Conservation (phyloP, 2,329 filamentous ascomycete genomes). For the Fusarium penzigii region DNA sequence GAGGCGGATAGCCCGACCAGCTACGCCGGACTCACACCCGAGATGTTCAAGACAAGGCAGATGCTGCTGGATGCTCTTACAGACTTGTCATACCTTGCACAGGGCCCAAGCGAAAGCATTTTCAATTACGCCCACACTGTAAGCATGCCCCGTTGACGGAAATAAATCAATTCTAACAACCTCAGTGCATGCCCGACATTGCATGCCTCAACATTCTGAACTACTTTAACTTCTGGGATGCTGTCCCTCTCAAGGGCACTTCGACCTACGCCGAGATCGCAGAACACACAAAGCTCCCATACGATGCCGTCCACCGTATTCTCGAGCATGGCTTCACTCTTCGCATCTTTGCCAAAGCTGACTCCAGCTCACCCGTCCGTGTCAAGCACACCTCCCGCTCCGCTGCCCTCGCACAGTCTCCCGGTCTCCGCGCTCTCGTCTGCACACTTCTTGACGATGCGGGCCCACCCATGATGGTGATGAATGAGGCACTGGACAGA, state of each 20-base stretch:
- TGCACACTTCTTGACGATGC: conserved; percentile 40
- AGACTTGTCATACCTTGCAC: conserved; percentile 47
- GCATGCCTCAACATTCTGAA: conserved; percentile 49
- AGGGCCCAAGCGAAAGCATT: conserved; percentile 51
- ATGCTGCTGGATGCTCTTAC: conserved; percentile 45
- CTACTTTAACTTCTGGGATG: conserved; percentile 53
- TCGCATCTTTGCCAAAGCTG: conserved; percentile 35
- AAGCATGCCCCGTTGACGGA: conserved; percentile 9
- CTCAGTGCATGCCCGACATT: conserved; percentile 15
- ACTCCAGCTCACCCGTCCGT: conserved; percentile 24
- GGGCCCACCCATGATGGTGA: conserved; percentile 37
- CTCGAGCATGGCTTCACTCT: conserved; percentile 41
- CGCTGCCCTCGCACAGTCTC: conserved; percentile 36
- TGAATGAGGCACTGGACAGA: conserved; percentile 35
- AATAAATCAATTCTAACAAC: neutral
- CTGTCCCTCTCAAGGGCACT: conserved; percentile 48
- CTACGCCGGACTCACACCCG: conserved; percentile 43
- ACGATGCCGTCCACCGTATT: conserved; percentile 40
- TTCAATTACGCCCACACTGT: conserved; percentile 46
- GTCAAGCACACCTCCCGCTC: conserved; percentile 41
- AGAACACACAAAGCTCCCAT: conserved; percentile 37
- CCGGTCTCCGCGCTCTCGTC: conserved; percentile 38
- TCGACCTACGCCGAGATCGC: conserved; percentile 46
- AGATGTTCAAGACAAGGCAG: conserved; percentile 46
- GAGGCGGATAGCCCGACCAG: conserved; percentile 44